Base-by-base conservation (phyloP, 2,329 filamentous ascomycete genomes). In the Pleurostoma richardsiae region DNA sequence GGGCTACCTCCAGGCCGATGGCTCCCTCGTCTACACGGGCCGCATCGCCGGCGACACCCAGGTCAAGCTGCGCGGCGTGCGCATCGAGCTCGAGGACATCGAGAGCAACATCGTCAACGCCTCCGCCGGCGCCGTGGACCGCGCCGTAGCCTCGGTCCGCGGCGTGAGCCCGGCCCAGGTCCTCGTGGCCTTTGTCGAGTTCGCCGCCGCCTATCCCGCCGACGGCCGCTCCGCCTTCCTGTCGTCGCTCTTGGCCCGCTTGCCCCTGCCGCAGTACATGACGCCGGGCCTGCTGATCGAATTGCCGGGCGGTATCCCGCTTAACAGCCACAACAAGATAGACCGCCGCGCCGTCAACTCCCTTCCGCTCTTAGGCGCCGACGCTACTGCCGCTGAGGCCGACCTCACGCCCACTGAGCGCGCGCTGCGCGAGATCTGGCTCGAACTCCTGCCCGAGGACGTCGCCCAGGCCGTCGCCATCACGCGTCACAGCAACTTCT, bases 21-120 rank as follows among this genome's bases (percentile, higher is more conserved):
- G 70, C 1, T 49, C 54, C 0, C 52, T 75, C 1, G 45, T 62
- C 1, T 56, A 68, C 30, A 45, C 62, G 5, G 68, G 69, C 1
- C 66, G 72, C 0, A 64, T 70, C 2, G 56, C 48, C 1, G 69
- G 68, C 4, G 70, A 75, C 44, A 69, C 64, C 1, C 65, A 73
- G 40, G 56, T 77, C 50, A 77, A 77, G 52, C 55, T 78, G 2
- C 59, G 63, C 6, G 49, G 49, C 4, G 40, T 50, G 6, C 46
- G 49, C 4, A 49, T 50, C 10, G 70, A 75, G 6, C 54, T 74
- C 0, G 51, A 55, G 6, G 72, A 74, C 3, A 41, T 50, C 19
- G 46, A 48, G 19, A 29, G n/a, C 19, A 38, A 19, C 38, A 40
- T 50, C n/a, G 6, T 48, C 5, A 6, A 30, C 11, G 41, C 41